Conservation (phyloP, 805 yeast species). For the Scheffersomyces coipomensis region DNA sequence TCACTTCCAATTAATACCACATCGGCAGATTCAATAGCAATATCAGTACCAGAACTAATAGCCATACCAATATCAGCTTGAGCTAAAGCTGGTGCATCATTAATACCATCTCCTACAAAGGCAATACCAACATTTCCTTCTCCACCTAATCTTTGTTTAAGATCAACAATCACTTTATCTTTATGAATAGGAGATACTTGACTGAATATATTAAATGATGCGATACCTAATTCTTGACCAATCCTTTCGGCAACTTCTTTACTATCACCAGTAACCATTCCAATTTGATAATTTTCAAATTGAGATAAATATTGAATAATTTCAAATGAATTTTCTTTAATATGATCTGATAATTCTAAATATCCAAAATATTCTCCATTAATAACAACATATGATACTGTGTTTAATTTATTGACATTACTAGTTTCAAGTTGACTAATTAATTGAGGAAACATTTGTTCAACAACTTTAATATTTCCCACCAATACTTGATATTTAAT, state of each 20-base stretch:
- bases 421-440: slow-evolving; percentile 11
- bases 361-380: slow-evolving; percentile 61
- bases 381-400: slow-evolving; percentile 57
- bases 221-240: slow-evolving; percentile 68
- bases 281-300: slow-evolving; percentile 57
- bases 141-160: slow-evolving; percentile 47
- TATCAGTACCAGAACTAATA: slow-evolving; percentile 88
- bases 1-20: slow-evolving; percentile 63
- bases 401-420: slow-evolving; percentile 26
- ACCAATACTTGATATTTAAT: slow-evolving; percentile 35
- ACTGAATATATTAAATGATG: slow-evolving; percentile 62
- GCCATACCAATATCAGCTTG: slow-evolving; percentile 89
- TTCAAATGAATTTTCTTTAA: slow-evolving; percentile 63
- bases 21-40: slow-evolving; percentile 96
- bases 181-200: slow-evolving; percentile 78
- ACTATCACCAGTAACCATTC: slow-evolving; percentile 90
- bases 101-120: slow-evolving; percentile 96
- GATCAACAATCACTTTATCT: slow-evolving; percentile 57
- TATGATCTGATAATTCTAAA: slow-evolving; percentile 63
- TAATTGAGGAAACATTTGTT: slow-evolving; percentile 3
- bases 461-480: slow-evolving; percentile 52
- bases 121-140: slow-evolving; percentile 50
- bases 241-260: slow-evolving; percentile 57
- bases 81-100: slow-evolving; percentile 95
- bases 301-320: slow-evolving; percentile 55